Conservation (phyloP, 1,284 basidiomycete species). For the Moesziomyces globuligerus region DNA sequence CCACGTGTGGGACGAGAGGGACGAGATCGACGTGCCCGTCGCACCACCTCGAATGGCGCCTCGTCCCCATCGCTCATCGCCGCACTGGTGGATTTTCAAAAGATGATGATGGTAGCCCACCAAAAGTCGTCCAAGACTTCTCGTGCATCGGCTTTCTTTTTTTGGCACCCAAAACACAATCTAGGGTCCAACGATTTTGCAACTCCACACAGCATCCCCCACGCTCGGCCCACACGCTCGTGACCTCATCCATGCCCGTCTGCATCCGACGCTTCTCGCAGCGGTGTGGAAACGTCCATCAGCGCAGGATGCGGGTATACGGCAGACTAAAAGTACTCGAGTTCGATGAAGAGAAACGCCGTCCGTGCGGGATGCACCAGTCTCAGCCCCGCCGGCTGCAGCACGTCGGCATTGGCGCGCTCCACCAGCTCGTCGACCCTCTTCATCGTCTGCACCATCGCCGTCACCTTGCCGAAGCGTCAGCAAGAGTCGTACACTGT, state of each 20-base stretch:
- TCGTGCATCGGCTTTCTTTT: too few relatives aligned
- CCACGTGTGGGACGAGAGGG: too few relatives aligned
- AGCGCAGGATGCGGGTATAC: background rate
- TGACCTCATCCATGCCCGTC: too few relatives aligned
- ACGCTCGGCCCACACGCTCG: too few relatives aligned
- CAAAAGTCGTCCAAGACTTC: too few relatives aligned
- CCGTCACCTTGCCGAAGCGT: background rate
- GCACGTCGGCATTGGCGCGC: constrained; percentile 75
- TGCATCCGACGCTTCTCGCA: too few relatives aligned
- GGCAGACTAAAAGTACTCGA: constrained; percentile 64
- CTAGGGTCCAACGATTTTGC: too few relatives aligned
- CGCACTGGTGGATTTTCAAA: background rate
- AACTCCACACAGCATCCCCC: too few relatives aligned
- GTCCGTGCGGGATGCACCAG: constrained; percentile 81
- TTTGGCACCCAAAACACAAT: too few relatives aligned
- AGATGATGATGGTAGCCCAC: background rate
- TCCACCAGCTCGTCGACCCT: constrained; percentile 74
- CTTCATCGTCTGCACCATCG: constrained; percentile 76
- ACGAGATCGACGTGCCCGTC: background rate
- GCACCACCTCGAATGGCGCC: background rate
- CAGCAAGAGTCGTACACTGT: background rate
- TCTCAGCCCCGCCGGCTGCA: constrained; percentile 82
- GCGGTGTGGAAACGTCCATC: too few relatives aligned
- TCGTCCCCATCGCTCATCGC: background rate
- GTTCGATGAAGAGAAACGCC: constrained; percentile 78